Evolutionary conservation across 768 basidiomycete genomes (phyloP).

Genomic region (Boletus rubescentipes): DNA sequence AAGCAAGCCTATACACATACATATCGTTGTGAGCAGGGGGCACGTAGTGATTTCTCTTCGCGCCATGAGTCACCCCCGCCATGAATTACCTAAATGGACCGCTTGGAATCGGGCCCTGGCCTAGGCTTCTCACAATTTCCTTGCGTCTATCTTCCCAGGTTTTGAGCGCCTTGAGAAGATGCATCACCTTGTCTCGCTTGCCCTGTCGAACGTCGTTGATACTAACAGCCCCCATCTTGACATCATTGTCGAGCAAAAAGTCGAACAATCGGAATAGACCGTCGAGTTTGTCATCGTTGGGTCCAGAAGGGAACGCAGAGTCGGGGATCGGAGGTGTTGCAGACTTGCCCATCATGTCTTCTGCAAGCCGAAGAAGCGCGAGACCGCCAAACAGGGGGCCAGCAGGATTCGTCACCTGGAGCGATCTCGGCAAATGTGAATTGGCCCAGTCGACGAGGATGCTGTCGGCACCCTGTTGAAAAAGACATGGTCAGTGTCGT

Average conservation of each 20-base stretch:
- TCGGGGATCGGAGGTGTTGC: constrained; percentile 73
- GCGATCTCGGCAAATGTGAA: constrained; percentile 63
- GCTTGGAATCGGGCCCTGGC: constrained; percentile 29
- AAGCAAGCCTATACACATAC: background rate
- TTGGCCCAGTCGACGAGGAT: constrained; percentile 90
- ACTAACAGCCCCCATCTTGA: constrained; percentile 87
- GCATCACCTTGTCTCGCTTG: constrained; percentile 76
- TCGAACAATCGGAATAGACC: constrained; percentile 90
- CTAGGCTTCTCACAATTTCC: constrained; percentile 54
- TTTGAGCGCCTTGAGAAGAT: constrained; percentile 75
- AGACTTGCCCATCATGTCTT: constrained; percentile 68
- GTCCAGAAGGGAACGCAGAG: constrained; percentile 67
- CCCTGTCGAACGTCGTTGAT: constrained; percentile 91
- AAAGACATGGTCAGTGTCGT: background rate
- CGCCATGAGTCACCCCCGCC: constrained; percentile 1
- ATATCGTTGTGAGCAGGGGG: too few relatives aligned
- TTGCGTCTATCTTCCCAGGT: constrained; percentile 77
- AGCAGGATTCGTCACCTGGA: constrained; percentile 51
- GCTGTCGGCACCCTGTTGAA: constrained; percentile 37
- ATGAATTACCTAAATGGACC: constrained; percentile 8
- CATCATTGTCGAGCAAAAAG: constrained; percentile 87
- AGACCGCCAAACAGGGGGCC: constrained; percentile 63
- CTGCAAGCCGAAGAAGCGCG: constrained; percentile 80
- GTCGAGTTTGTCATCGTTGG: constrained; percentile 77
- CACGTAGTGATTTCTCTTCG: too few relatives aligned